These are phyloP conservation scores for Xerocomus spinulosus DNA, from an alignment of 768 basidiomycete genomes.

Conservation along the genomic window DNA sequence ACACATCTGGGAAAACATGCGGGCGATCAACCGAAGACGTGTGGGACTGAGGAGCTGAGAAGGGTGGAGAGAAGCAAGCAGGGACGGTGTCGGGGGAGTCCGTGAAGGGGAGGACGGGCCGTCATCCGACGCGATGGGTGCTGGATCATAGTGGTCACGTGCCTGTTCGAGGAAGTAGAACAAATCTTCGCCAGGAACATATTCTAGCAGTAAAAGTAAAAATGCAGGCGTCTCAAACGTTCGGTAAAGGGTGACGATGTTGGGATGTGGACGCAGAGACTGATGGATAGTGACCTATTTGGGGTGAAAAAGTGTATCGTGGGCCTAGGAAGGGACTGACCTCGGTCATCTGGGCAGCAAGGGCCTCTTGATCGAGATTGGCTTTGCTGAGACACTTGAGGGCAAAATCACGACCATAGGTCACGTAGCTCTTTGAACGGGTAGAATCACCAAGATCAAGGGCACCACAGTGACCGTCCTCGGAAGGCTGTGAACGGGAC, in stretches of 20 bases:
- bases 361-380: conserved; percentile 83
- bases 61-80: conserved; percentile 79
- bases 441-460: conserved; percentile 49
- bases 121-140: conserved; percentile 26
- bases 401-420: conserved; percentile 83
- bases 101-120: conserved; percentile 36
- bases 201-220: conserved; percentile 89
- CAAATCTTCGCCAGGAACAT: conserved; percentile 93
- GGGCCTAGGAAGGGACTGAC: conserved; percentile 36
- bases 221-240: conserved; percentile 91
- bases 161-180: conserved; percentile 98
- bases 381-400: conserved; percentile 95
- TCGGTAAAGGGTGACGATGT: conserved; percentile 92
- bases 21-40: conserved; percentile 86
- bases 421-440: conserved; percentile 32
- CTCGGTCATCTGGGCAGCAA: conserved; percentile 89
- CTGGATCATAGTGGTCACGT: conserved; percentile 74
- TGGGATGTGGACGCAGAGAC: conserved; percentile 81
- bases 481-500: conserved; percentile 37
- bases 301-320: conserved; percentile 8
- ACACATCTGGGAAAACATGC: conserved; percentile 99
- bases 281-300: conserved; percentile 88
- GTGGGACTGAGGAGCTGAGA: conserved; percentile 80
- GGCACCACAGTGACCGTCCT: conserved; percentile 51
- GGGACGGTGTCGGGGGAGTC: conserved; percentile 90